phyloP scores from a whole-genome alignment of 768 basidiomycete genomes.

The Mrakia gelida region DNA sequence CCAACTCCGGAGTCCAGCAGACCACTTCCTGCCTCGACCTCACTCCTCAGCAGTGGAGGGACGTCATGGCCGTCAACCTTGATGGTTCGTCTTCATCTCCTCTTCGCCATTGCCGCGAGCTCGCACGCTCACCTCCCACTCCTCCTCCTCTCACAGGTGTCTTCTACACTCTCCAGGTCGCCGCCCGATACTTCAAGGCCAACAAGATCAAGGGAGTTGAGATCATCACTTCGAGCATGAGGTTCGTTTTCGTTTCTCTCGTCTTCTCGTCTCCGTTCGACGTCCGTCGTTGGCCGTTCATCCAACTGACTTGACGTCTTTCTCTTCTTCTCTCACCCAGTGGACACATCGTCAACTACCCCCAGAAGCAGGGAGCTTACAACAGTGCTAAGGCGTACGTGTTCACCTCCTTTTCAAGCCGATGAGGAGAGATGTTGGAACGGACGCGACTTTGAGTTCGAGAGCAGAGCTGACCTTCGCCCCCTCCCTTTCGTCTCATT shows the following conservation, averaged over 20 bases:
- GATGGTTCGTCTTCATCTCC: not conserved
- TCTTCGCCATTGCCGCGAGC: not conserved
- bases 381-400: slow-evolving; percentile 33
- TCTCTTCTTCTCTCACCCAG: not conserved
- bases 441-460: too few species aligned
- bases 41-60: slow-evolving; percentile 15
- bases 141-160: slow-evolving; percentile 16
- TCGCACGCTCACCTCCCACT: not conserved
- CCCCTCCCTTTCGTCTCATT: too few species aligned
- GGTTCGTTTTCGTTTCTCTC: slow-evolving; percentile 17
- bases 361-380: slow-evolving; percentile 26
- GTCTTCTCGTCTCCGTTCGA: too few species aligned
- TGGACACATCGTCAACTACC: slow-evolving; percentile 23
- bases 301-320: not conserved
- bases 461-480: too few species aligned
- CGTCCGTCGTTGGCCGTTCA: not conserved
- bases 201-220: slow-evolving; percentile 24
- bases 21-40: slow-evolving; percentile 27
- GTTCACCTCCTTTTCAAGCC: too few species aligned
- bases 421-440: too few species aligned
- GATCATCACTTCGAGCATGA: slow-evolving; percentile 25
- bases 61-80: slow-evolving; percentile 19
- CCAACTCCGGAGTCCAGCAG: slow-evolving; percentile 34
- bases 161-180: slow-evolving; percentile 31
- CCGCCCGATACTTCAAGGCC: slow-evolving; percentile 27